Evolutionary conservation across 108 stramenopile genomes (phyloP).

Genomic region (Nitzschia inconspicua): DNA sequence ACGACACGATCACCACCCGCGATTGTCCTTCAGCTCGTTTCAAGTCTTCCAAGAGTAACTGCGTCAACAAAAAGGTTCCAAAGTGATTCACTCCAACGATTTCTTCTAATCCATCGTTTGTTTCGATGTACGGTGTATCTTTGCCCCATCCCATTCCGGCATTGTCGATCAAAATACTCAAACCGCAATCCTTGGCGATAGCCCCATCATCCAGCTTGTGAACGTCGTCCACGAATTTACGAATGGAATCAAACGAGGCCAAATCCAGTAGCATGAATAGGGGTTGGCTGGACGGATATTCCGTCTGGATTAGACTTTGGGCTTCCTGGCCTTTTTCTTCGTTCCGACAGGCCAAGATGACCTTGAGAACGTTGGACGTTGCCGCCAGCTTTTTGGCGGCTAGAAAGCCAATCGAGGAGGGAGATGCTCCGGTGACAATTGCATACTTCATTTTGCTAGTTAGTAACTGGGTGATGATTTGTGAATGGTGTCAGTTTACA

Average conservation of each 20-base stretch:
- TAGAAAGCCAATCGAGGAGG: constrained; percentile 58
- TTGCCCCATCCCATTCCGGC: constrained; percentile 41
- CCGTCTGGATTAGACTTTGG: constrained; percentile 28
- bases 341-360: constrained; percentile 67
- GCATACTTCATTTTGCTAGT: constrained; percentile 21
- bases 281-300: background rate
- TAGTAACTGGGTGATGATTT: too few species aligned
- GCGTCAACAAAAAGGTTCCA: constrained; percentile 60
- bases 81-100: constrained; percentile 58
- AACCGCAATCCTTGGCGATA: background rate
- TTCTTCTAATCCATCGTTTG: constrained; percentile 28
- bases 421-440: constrained; percentile 52
- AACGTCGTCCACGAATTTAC: constrained; percentile 34
- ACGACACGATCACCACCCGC: constrained; percentile 1
- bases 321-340: constrained; percentile 48
- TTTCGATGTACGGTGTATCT: constrained; percentile 23
- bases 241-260: constrained; percentile 32
- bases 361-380: constrained; percentile 35
- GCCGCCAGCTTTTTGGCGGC: constrained; percentile 41
- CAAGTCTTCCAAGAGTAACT: constrained; percentile 27
- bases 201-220: constrained; percentile 22
- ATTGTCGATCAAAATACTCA: constrained; percentile 60
- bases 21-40: background rate
- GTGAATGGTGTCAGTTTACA: too few species aligned
- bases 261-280: constrained; percentile 37